phyloP scores from a whole-genome alignment of 192 early-diverging fungal species.

The Linnemannia hyalina region DNA sequence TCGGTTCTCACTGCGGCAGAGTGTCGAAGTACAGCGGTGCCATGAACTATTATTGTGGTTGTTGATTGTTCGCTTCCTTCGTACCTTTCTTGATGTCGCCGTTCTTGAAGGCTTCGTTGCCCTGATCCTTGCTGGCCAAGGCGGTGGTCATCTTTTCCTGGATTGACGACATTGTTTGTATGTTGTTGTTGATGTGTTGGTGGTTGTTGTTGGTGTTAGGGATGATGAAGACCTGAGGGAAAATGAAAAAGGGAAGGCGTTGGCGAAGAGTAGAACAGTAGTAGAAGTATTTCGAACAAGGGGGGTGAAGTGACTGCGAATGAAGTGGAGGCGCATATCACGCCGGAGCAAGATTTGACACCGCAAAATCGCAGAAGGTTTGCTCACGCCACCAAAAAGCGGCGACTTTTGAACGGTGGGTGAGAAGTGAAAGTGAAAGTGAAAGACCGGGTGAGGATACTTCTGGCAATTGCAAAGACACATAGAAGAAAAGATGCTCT shows the following conservation, averaged over 20 bases:
- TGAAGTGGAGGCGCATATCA: not conserved
- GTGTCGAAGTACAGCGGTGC: not conserved
- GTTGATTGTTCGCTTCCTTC: no score
- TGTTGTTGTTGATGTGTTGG: not conserved
- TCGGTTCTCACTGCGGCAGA: not conserved
- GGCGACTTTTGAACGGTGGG: no score
- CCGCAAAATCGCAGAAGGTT: no score
- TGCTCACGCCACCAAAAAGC: no score
- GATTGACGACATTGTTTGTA: slow-evolving; percentile 25
- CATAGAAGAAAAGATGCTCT: no score
- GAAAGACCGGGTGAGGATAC: no score
- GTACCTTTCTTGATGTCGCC: slow-evolving; percentile 52
- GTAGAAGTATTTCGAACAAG: not conserved
- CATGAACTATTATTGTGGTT: not conserved
- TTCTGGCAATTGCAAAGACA: no score
- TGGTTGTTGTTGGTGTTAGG: not conserved
- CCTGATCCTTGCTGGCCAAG: slow-evolving; percentile 44
- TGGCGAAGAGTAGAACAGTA: not conserved
- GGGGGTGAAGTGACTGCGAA: not conserved
- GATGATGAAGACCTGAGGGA: not conserved
- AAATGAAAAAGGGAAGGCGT: not conserved
- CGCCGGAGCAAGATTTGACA: not conserved
- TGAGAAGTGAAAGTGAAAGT: no score
- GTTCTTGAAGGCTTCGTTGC: slow-evolving; percentile 57
- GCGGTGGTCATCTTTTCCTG: slow-evolving; percentile 47